Conservation (phyloP, 192 early-diverging fungal genomes). For the Gryganskiella cystojenkinii region DNA sequence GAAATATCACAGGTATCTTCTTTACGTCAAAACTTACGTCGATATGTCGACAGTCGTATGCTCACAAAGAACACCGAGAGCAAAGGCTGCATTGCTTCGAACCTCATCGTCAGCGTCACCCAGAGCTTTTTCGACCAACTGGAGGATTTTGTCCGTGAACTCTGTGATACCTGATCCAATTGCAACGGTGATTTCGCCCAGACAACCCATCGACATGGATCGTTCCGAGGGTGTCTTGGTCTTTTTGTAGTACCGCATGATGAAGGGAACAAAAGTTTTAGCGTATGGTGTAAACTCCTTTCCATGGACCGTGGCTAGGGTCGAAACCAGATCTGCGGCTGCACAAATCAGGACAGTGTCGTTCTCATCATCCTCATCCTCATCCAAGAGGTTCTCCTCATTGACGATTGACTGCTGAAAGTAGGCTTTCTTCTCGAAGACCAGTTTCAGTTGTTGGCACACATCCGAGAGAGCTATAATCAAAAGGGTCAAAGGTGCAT, state of each 20-base stretch:
- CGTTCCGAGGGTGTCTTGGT: slow-evolving; percentile 74
- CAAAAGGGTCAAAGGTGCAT: not conserved
- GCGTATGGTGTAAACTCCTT: slow-evolving; percentile 76
- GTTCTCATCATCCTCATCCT: slow-evolving; percentile 84
- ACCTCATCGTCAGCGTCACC: slow-evolving; percentile 82
- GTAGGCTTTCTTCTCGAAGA: slow-evolving; percentile 73
- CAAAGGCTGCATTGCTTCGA: slow-evolving; percentile 85
- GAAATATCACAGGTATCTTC: too few relatives aligned
- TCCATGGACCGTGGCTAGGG: slow-evolving; percentile 76
- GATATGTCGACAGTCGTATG: slow-evolving; percentile 52
- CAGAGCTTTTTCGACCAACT: slow-evolving; percentile 74
- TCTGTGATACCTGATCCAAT: slow-evolving; percentile 65
- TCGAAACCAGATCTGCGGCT: slow-evolving; percentile 84
- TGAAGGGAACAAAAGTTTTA: slow-evolving; percentile 78
- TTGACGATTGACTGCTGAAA: slow-evolving; percentile 75
- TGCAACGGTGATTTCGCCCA: slow-evolving; percentile 78
- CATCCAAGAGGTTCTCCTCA: slow-evolving; percentile 66
- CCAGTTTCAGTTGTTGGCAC: slow-evolving; percentile 41
- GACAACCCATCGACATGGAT: slow-evolving; percentile 86
- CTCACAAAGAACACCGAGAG: slow-evolving; percentile 74
- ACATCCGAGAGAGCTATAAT: not conserved
- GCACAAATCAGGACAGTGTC: slow-evolving; percentile 80
- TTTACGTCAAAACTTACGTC: not conserved
- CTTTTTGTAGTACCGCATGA: slow-evolving; percentile 81
- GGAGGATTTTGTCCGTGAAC: slow-evolving; percentile 69